Base-by-base conservation (phyloP, 306 rosid species). In the Crataegus laevigata region DNA sequence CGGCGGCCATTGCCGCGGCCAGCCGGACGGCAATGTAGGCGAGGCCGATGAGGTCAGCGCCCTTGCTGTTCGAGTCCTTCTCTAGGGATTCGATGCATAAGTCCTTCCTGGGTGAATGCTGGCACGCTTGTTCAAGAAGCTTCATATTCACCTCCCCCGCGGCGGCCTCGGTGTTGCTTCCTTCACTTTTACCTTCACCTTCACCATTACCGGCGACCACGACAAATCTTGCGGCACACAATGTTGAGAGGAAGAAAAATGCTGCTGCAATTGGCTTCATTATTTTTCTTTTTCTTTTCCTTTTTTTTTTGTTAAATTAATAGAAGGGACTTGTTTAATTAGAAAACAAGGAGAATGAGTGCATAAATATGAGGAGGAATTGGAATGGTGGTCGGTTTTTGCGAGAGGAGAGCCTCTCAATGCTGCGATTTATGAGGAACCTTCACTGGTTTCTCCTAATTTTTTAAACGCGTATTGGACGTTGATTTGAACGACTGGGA, bases 1-100 rank as follows among this genome's bases (percentile, higher is more conserved):
- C 79, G 2, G 90, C 77, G 36, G 86, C 90, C 22, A 81, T 76
- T 17, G 72, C 36, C 10, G 80, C 69, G 11, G 84, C 90, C 3
- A 69, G 50, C 38, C 71, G 66, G 40, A 86, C 68, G 3, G 86
- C 78, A 1, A 81, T 77, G 57, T 76, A 13, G 3, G 80, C 84
- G 6, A 86, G 62, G 67, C 82, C 90, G 3, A 11, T 12, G 28
- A 81, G 62, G 77, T 86, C 84, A 4, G 90, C 80, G 0, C 64
- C 76, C 29, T 69, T 52, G 78, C 82, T 74, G 52, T 24, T 70
- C 0, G 87, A 80, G 55, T 86, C 81, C 0, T 79, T 73, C 8
- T 17, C 11, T 0, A 86, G 77, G 78, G 18, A 66, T 8, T 66
- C 6, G 52, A 78, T 3, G 73, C 90, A 86, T 1, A 82, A 21